Percentiles rank a stretch among this genome's conserved stretches.
Conservation (phyloP, 2,329 filamentous ascomycete genomes). For the Stagonosporopsis rhizophila region DNA sequence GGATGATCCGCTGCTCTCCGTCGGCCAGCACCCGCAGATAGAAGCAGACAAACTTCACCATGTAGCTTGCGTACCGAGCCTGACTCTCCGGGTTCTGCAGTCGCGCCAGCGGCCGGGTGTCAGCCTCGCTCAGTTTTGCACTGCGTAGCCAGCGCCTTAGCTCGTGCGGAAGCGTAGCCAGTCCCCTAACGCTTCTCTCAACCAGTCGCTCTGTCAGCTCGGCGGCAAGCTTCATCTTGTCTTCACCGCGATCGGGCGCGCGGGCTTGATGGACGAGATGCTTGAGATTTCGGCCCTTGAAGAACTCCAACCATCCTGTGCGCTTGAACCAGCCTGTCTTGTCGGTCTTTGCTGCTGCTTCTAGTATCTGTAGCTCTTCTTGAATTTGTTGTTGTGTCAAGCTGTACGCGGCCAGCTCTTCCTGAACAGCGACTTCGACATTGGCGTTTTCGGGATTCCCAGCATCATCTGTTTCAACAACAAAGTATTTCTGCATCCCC, state of each 20-base stretch:
- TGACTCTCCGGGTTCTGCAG: no score
- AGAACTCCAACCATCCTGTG: not conserved
- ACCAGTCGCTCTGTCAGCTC: not conserved
- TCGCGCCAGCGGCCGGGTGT: not conserved
- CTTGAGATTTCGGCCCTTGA: not conserved
- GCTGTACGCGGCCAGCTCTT: not conserved
- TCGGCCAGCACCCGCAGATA: not conserved
- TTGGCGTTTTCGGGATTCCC: not conserved
- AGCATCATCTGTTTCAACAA: not conserved
- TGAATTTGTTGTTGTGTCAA: not conserved
- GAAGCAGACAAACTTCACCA: not conserved
- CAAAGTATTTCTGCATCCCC: not conserved
- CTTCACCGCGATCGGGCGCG: not conserved
- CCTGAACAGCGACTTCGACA: not conserved
- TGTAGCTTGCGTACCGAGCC: not conserved
- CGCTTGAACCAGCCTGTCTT: not conserved
- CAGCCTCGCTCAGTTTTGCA: not conserved
- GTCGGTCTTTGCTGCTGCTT: not conserved
- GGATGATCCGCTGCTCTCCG: not conserved
- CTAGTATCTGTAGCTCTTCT: not conserved
- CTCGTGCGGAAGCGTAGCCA: not conserved
- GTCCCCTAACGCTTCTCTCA: not conserved
- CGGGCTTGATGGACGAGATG: not conserved
- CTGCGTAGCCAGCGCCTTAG: not conserved
- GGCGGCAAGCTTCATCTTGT: not conserved